Conservation (phyloP, 2,329 filamentous ascomycete species). For the Colletotrichum navitas region DNA sequence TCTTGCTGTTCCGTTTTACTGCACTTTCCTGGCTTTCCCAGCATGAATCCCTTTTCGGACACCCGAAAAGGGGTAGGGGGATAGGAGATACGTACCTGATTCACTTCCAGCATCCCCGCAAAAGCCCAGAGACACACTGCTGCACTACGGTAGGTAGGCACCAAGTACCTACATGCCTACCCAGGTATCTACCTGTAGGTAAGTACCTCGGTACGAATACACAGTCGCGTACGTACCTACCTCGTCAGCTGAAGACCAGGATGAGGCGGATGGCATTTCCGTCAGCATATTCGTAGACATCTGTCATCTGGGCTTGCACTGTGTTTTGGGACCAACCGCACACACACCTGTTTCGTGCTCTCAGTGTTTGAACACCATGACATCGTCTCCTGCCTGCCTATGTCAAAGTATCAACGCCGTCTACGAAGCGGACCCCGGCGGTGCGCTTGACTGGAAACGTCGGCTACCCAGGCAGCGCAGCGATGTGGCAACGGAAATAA, state of each 20-base stretch:
- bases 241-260: neutral
- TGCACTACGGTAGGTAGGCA: too few relatives aligned
- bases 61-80: too few relatives aligned
- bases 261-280: neutral
- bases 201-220: too few relatives aligned
- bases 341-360: too few relatives aligned
- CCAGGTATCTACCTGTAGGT: too few relatives aligned
- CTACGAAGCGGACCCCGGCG: constrained; percentile 7
- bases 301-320: neutral
- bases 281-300: neutral
- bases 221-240: neutral
- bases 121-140: neutral
- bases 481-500: constrained; percentile 30
- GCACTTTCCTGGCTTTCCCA: neutral
- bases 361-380: neutral
- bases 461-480: neutral
- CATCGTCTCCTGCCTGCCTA: neutral
- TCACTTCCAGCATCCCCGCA: neutral
- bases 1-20: neutral
- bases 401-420: neutral
- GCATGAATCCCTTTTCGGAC: too few relatives aligned
- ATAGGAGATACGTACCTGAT: neutral
- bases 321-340: neutral
- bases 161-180: too few relatives aligned
- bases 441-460: constrained; percentile 11